These are phyloP conservation scores for Trapa incisa DNA, from an alignment of 345 rosid genomes.

Conservation along the genomic window DNA sequence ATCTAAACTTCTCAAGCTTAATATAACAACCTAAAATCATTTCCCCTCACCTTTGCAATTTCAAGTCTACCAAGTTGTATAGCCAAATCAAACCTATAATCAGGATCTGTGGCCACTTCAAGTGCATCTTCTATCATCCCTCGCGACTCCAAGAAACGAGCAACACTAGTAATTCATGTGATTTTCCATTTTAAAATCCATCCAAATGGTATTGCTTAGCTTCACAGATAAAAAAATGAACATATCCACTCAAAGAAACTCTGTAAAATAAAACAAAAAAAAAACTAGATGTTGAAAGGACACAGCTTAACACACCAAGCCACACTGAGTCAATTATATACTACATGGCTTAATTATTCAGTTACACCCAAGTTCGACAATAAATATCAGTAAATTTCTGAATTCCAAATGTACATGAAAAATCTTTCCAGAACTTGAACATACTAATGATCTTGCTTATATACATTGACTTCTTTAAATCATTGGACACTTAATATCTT, in stretches of 20 bases:
- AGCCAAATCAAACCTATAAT: conserved; percentile 92
- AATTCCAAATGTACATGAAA: not conserved
- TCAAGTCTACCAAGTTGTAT: conserved; percentile 88
- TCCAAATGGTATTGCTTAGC: not conserved
- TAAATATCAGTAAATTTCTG: no score
- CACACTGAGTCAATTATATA: no score
- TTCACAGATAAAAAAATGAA: not conserved
- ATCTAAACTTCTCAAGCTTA: not conserved
- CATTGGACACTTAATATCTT: not conserved
- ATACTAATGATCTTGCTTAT: not conserved
- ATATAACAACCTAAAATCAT: not conserved
- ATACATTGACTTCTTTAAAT: not conserved
- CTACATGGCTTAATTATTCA: no score
- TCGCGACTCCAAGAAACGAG: conserved; percentile 95
- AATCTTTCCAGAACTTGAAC: not conserved
- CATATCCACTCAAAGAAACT: not conserved
- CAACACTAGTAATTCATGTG: conserved; percentile 54
- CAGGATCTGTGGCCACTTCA: conserved; percentile 94
- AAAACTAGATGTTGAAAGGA: no score
- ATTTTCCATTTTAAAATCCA: conserved; percentile 9
- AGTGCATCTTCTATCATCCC: conserved; percentile 94
- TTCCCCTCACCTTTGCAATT: conserved; percentile 65
- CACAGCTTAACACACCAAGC: no score
- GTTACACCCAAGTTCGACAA: no score
- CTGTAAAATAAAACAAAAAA: not conserved